Percentiles rank a stretch among this genome's conserved stretches.
Conservation (phyloP, 163 green algal genomes). For the Picocystis sp. region DNA sequence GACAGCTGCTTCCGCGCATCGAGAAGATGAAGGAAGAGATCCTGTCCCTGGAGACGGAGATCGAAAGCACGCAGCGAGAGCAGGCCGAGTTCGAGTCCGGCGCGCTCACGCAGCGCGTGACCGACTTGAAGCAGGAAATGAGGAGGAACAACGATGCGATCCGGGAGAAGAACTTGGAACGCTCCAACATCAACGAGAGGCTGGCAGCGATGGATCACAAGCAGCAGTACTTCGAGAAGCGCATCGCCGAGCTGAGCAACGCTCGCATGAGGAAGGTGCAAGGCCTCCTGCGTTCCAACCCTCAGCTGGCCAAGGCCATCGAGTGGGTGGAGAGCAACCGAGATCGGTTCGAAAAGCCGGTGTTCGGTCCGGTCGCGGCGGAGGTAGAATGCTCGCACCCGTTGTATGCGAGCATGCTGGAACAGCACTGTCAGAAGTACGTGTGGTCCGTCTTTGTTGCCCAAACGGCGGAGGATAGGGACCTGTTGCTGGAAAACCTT, state of each 20-base stretch:
- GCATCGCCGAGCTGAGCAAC: not conserved
- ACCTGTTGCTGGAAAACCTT: constrained; percentile 18
- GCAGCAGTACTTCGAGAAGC: constrained; percentile 4
- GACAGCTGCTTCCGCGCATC: no score
- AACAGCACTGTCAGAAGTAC: constrained; percentile 28
- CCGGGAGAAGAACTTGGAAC: not conserved
- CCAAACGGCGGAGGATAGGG: constrained; percentile 31
- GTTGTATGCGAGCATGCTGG: constrained; percentile 27
- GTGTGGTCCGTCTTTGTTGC: constrained; percentile 34
- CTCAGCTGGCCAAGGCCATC: constrained; percentile 7
- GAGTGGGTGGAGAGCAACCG: constrained; percentile 29
- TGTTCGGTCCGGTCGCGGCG: constrained; percentile 35
- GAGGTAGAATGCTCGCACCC: constrained; percentile 35
- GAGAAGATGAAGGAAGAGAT: no score
- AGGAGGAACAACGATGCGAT: constrained; percentile 10
- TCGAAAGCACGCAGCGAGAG: no score
- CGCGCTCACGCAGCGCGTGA: constrained; percentile 2
- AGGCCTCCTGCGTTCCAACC: not conserved
- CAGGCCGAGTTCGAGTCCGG: no score
- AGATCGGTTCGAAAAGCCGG: constrained; percentile 24
- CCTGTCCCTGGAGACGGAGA: no score
- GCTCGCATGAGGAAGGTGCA: constrained; percentile 4
- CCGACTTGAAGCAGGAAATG: constrained; percentile 10
- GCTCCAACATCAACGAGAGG: constrained; percentile 1
- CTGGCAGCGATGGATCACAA: not conserved